Conservation (phyloP, 805 yeast species). For the Cyberlindnera mycetangii region DNA sequence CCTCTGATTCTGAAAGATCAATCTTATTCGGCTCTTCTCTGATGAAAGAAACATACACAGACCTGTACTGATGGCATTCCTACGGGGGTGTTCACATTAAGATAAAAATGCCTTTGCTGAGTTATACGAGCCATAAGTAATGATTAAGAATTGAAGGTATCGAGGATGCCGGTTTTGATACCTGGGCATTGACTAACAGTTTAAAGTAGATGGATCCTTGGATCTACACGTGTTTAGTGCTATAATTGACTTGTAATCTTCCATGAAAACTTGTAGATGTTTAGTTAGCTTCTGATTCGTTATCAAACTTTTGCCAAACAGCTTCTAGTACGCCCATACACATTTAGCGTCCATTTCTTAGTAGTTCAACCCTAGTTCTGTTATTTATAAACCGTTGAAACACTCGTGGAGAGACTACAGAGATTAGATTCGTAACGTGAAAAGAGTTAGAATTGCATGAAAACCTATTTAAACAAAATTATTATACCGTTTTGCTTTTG, state of each 20-base stretch:
- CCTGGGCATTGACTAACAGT: neutral
- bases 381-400: no score
- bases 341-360: no score
- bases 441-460: slow-evolving; percentile 28
- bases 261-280: no score
- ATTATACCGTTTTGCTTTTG: slow-evolving; percentile 12
- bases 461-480: slow-evolving; percentile 17
- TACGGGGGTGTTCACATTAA: slow-evolving; percentile 27
- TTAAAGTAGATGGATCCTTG: no score
- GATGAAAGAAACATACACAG: slow-evolving; percentile 52
- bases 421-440: slow-evolving; percentile 19
- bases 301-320: no score
- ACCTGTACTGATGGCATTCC: slow-evolving; percentile 48
- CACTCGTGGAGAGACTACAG: no score
- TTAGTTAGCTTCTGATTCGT: no score
- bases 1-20: neutral
- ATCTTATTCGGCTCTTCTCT: slow-evolving; percentile 15
- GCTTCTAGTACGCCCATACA: no score
- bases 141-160: neutral
- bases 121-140: neutral
- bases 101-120: slow-evolving; percentile 37
- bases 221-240: no score
- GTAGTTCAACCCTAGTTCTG: no score
- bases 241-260: no score
- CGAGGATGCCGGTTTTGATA: neutral